Base-by-base conservation (phyloP, 352 stramenopile species). In the Globisporangium cystogenes region DNA sequence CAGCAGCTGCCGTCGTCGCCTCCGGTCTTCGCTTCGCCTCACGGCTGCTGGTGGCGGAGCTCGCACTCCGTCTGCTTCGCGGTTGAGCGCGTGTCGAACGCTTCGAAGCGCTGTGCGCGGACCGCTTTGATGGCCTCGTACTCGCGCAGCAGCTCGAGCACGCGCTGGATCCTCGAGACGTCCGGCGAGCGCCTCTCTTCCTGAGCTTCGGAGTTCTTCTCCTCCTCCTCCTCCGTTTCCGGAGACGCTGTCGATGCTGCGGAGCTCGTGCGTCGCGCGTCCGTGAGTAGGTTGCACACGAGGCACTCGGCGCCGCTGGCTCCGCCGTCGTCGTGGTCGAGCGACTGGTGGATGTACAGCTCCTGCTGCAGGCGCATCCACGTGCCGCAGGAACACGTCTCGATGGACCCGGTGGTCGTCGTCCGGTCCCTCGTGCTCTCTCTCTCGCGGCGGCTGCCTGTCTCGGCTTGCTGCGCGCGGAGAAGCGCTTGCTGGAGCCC, bases 401-500 rank as follows among this genome's bases (percentile, higher is more conserved):
- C 47, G 16, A 55, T 53, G 21, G 16, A 39, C 10, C 29, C 29
- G 29, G 33, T 39, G 12, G 8, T 39, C 37, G 18, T 42, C 18
- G 37, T 42, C 37, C 5, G 29, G 10, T 21, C 23, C 46, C 3
- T 40, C 16, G 11, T 21, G 33, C 15, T 14, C 12, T 44, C 23
- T 15, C n/a, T n/a, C n/a, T n/a, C n/a, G n/a, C 47, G 35, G 16
- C 16, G 11, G 18, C 16, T 11, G 31, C 15, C 33, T n/a, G n/a
- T n/a, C 21, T 41, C 46, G 20, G 33, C 36, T 24, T 44, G n/a
- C 10, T 43, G 48, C 33, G 18, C 20, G 3, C 29, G 18, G 21
- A 10, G 14, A 4, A 61, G 26, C 21, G 40, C 66, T 27, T 73
- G 48, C 16, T 63, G 41, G 57, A 84, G 66, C 0, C 64, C 76